These are phyloP conservation scores for Hamamelis virginiana DNA, from an alignment of 164 flowering plant genomes.

Conservation along the genomic window DNA sequence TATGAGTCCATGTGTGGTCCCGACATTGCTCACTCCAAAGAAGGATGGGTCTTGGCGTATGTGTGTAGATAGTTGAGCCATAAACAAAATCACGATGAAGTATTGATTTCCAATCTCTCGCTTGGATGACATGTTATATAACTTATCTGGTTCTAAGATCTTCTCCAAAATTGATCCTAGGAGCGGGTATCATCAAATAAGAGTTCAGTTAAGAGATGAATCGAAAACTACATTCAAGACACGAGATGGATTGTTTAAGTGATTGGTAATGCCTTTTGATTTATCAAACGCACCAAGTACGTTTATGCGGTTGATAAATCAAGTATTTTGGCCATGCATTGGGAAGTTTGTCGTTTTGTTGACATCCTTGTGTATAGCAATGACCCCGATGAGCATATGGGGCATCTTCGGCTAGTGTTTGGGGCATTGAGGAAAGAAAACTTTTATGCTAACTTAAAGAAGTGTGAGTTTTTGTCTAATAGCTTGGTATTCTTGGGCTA, in stretches of 20 bases:
- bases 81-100: too few relatives aligned
- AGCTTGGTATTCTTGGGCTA: background rate
- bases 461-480: constrained; percentile 5
- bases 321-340: background rate
- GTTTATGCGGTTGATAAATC: background rate
- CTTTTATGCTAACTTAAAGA: constrained; percentile 6
- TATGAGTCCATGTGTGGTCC: background rate
- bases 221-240: constrained; percentile 11
- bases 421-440: background rate
- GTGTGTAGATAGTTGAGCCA: constrained; percentile 7
- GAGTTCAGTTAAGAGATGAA: background rate
- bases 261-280: background rate
- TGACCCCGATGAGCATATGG: background rate
- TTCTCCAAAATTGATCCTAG: background rate
- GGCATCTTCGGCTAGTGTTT: background rate
- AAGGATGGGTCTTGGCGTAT: constrained; percentile 5
- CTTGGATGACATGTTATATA: constrained; percentile 8
- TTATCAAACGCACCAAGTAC: background rate
- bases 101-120: constrained; percentile 11
- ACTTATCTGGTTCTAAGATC: background rate
- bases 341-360: constrained; percentile 11
- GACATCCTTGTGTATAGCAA: constrained; percentile 9
- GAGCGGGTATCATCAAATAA: constrained; percentile 3
- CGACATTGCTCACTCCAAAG: background rate
- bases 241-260: constrained; percentile 3